Conservation (phyloP, 192 early-diverging fungal genomes). For the Helicostylum pulchrum region DNA sequence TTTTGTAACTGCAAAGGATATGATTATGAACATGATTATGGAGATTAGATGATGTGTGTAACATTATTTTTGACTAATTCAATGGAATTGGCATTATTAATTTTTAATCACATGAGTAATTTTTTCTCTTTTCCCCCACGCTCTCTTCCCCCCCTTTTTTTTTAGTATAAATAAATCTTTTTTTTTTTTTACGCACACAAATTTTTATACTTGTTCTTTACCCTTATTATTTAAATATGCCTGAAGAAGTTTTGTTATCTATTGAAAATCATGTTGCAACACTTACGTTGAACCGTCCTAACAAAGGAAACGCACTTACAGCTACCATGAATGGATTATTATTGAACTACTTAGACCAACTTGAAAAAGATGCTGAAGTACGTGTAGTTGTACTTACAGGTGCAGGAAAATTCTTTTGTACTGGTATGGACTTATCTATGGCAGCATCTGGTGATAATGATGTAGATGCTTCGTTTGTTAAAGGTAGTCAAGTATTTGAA, state of each 20-base stretch:
- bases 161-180: no score
- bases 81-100: no score
- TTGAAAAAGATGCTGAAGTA: conserved; percentile 43
- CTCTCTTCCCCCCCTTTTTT: no score
- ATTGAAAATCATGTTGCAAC: conserved; percentile 39
- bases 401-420: conserved; percentile 62
- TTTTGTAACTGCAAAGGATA: conserved; percentile 1
- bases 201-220: neutral
- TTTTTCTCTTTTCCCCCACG: no score
- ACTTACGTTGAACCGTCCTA: conserved; percentile 51
- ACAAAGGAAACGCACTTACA: conserved; percentile 53
- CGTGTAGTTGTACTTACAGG: conserved; percentile 58
- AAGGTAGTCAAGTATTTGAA: conserved; percentile 41
- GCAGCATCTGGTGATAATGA: conserved; percentile 14
- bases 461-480: conserved; percentile 24
- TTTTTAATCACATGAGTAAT: no score
- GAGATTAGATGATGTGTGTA: neutral
- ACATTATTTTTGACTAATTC: no score
- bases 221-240: conserved; percentile 5
- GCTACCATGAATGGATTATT: conserved; percentile 43
- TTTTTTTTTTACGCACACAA: neutral
- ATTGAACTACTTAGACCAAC: conserved; percentile 35
- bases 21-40: conserved; percentile 19
- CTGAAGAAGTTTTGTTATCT: conserved; percentile 15
- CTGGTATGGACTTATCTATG: conserved; percentile 57